phyloP scores from a whole-genome alignment of 192 early-diverging fungal species.

The Rhizophagus sp. region DNA sequence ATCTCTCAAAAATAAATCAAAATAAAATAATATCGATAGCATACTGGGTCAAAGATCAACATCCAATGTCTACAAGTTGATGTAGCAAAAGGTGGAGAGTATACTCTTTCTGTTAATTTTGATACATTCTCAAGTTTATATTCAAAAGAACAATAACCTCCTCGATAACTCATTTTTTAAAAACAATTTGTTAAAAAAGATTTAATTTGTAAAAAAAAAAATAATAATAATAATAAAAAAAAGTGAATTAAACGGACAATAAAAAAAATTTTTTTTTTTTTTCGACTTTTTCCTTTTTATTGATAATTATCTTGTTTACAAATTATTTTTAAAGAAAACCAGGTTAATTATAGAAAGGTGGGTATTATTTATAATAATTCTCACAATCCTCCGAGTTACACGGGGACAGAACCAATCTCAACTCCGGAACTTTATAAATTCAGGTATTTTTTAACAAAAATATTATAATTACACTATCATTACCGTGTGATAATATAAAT shows the following conservation, averaged over 20 bases:
- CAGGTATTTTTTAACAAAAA: background rate
- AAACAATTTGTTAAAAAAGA: background rate
- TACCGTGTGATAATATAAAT: background rate
- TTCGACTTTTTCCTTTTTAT: background rate
- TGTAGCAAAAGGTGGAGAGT: constrained; percentile 1
- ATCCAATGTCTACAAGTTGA: background rate
- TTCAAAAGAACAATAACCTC: background rate
- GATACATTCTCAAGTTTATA: background rate
- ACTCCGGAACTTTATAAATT: background rate
- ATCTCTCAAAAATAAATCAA: too few relatives aligned
- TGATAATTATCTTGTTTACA: background rate
- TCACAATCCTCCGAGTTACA: background rate
- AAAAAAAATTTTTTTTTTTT: too few relatives aligned
- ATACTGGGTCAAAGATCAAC: constrained; percentile 15
- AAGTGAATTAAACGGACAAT: too few relatives aligned
- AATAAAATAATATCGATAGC: background rate
- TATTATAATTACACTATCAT: too few relatives aligned
- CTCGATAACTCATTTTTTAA: background rate
- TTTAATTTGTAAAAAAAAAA: too few relatives aligned
- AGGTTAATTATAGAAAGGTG: background rate
- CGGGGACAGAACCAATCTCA: background rate
- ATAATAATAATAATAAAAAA: too few relatives aligned
- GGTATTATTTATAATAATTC: background rate
- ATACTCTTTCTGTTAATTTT: background rate
- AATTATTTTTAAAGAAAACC: background rate